These are phyloP conservation scores for Rostrohypoxylon terebratum DNA, from an alignment of 495 filamentous ascomycete species.

Conservation along the genomic window DNA sequence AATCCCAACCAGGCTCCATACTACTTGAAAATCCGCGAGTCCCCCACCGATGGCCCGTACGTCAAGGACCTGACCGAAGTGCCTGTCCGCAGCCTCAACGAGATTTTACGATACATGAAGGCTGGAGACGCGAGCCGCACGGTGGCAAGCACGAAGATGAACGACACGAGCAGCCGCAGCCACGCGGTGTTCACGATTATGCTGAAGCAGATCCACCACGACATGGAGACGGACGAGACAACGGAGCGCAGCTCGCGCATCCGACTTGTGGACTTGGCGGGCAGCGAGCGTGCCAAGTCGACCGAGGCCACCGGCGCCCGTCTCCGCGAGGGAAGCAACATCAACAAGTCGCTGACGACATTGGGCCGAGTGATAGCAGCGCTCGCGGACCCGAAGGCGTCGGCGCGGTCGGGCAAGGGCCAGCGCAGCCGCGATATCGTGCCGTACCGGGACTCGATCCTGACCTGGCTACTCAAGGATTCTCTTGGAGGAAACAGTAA, in stretches of 20 bases:
- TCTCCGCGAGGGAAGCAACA: conserved; percentile 93
- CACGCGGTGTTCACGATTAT: conserved; percentile 99
- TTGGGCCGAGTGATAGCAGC: conserved; percentile 97
- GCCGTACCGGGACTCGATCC: conserved; percentile 93
- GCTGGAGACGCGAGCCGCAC: conserved; percentile 89
- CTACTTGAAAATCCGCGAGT: conserved; percentile 98
- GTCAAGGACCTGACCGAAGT: conserved; percentile 96
- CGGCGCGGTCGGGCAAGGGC: conserved; percentile 51
- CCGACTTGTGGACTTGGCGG: conserved; percentile 93
- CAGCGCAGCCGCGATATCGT: conserved; percentile 72
- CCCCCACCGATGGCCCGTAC: conserved; percentile 94
- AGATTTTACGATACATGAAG: conserved; percentile 91
- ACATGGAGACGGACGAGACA: conserved; percentile 92
- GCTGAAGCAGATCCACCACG: conserved; percentile 93
- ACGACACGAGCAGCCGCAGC: conserved; percentile 92
- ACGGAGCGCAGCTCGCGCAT: conserved; percentile 95
- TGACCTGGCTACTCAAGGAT: conserved; percentile 98
- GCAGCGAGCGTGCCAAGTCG: conserved; percentile 92
- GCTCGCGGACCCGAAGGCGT: conserved; percentile 81
- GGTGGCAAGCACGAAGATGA: conserved; percentile 98
- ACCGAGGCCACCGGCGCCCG: conserved; percentile 94
- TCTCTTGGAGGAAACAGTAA: conserved; percentile 95
- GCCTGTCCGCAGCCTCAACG: conserved; percentile 81
- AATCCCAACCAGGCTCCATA: conserved; percentile 76
- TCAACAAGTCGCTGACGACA: conserved; percentile 98